Conservation (phyloP, 257 asterid genomes). For the Anisodus acutangulus region DNA sequence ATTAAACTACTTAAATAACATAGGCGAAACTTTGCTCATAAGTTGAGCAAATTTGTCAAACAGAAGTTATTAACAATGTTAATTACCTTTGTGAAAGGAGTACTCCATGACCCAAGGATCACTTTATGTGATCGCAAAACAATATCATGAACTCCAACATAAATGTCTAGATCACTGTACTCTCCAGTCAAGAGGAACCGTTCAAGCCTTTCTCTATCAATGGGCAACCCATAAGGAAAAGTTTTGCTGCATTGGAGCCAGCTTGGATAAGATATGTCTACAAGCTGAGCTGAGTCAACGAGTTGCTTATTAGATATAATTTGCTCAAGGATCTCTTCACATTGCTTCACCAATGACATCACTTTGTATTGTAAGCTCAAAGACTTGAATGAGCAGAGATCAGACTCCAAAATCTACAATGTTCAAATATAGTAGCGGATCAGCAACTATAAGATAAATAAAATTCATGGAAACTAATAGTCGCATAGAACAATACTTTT, state of each 20-base stretch:
- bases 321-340: conserved; percentile 76
- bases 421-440: conserved; percentile 23
- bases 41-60: neutral
- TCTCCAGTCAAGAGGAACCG: conserved; percentile 59
- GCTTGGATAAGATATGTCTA: conserved; percentile 78
- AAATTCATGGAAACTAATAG: neutral
- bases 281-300: conserved; percentile 71
- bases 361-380: conserved; percentile 77
- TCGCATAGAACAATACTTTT: neutral
- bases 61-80: conserved; percentile 3
- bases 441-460: conserved; percentile 22
- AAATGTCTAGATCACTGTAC: conserved; percentile 78
- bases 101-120: conserved; percentile 92
- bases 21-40: neutral
- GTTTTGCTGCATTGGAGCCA: conserved; percentile 50
- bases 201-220: conserved; percentile 63
- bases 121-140: conserved; percentile 73
- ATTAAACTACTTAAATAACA: neutral
- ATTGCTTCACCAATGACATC: conserved; percentile 64
- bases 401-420: conserved; percentile 72
- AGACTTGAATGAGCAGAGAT: conserved; percentile 58
- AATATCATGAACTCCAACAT: conserved; percentile 68
- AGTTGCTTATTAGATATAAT: conserved; percentile 65
- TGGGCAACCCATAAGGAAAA: conserved; percentile 70
- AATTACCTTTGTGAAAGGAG: conserved; percentile 85